Evolutionary conservation across 352 stramenopile genomes (phyloP).

Genomic region (Globisporangium spinosum): DNA sequence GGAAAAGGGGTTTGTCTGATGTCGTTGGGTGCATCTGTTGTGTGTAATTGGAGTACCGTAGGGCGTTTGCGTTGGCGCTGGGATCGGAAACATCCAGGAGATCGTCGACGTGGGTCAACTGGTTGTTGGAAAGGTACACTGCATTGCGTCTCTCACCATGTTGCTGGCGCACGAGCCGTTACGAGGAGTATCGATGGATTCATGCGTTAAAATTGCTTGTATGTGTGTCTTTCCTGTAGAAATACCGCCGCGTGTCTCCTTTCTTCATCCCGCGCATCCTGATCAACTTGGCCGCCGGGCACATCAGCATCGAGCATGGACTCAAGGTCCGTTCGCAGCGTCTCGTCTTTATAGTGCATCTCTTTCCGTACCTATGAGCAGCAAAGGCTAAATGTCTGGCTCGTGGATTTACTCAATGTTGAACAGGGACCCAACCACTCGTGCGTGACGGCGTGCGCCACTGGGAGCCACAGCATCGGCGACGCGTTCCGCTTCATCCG

Average conservation of each 20-base stretch:
- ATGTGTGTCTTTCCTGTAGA: slow-evolving; percentile 27
- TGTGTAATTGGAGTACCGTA: slow-evolving; percentile 18
- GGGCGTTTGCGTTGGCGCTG: slow-evolving; percentile 81
- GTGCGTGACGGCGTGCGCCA: slow-evolving; percentile 95
- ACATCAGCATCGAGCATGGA: slow-evolving; percentile 89
- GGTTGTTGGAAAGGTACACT: slow-evolving; percentile 53
- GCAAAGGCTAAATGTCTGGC: background rate
- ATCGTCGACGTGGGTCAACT: slow-evolving; percentile 74
- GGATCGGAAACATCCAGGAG: slow-evolving; percentile 86
- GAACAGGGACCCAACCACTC: slow-evolving; percentile 94
- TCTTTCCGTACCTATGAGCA: background rate
- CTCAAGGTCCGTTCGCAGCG: slow-evolving; percentile 52
- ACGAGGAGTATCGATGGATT: background rate
- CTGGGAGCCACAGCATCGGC: slow-evolving; percentile 94
- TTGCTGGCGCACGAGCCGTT: too few species aligned
- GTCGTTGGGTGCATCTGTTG: background rate
- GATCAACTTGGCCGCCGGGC: slow-evolving; percentile 90
- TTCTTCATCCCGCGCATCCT: slow-evolving; percentile 94
- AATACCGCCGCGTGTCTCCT: slow-evolving; percentile 87
- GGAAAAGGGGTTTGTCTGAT: background rate
- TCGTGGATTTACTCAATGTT: background rate
- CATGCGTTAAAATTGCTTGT: background rate
- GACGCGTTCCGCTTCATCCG: slow-evolving; percentile 91
- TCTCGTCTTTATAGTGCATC: background rate
- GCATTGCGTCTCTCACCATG: too few species aligned